Evolutionary conservation across 768 basidiomycete genomes (phyloP).

Genomic region (Boletus vermiculosoides): DNA sequence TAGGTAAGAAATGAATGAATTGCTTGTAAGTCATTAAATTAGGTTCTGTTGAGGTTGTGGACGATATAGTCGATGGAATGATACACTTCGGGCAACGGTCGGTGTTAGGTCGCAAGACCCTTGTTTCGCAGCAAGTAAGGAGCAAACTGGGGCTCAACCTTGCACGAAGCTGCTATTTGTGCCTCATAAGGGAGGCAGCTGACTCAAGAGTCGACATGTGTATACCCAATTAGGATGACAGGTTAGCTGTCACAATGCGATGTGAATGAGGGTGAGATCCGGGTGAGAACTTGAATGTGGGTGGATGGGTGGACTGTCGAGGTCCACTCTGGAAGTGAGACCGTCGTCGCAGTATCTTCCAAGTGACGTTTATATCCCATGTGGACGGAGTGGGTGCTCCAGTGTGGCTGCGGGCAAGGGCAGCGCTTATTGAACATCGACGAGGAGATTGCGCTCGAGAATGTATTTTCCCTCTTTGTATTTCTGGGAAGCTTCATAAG

Average conservation of each 20-base stretch:
- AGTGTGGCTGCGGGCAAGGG: slow-evolving; percentile 8
- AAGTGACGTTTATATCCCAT: slow-evolving; percentile 10
- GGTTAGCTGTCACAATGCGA: slow-evolving; percentile 19
- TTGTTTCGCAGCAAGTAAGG: slow-evolving; percentile 9
- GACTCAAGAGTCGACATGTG: slow-evolving; percentile 3
- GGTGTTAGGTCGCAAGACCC: slow-evolving; percentile 9
- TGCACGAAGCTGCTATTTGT: background rate
- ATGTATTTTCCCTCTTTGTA: slow-evolving; percentile 99
- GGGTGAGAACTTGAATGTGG: slow-evolving; percentile 12
- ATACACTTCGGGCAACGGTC: slow-evolving; percentile 18
- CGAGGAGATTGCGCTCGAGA: slow-evolving; percentile 88
- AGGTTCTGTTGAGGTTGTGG: slow-evolving; percentile 14
- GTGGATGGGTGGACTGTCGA: slow-evolving; percentile 8
- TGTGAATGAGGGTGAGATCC: slow-evolving; percentile 19
- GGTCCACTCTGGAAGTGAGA: slow-evolving; percentile 19
- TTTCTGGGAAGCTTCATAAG: slow-evolving; percentile 86
- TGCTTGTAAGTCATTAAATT: slow-evolving; percentile 18
- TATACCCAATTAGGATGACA: slow-evolving; percentile 29
- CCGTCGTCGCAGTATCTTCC: slow-evolving; percentile 11
- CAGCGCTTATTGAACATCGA: slow-evolving; percentile 70
- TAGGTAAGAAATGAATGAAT: background rate
- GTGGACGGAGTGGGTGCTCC: slow-evolving; percentile 5
- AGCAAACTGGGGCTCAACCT: background rate
- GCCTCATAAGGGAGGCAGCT: slow-evolving; percentile 10
- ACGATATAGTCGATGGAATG: slow-evolving; percentile 19